These are phyloP conservation scores for Ensete glaucum DNA, from an alignment of 176 grass and related monocot genomes.

Conservation along the genomic window DNA sequence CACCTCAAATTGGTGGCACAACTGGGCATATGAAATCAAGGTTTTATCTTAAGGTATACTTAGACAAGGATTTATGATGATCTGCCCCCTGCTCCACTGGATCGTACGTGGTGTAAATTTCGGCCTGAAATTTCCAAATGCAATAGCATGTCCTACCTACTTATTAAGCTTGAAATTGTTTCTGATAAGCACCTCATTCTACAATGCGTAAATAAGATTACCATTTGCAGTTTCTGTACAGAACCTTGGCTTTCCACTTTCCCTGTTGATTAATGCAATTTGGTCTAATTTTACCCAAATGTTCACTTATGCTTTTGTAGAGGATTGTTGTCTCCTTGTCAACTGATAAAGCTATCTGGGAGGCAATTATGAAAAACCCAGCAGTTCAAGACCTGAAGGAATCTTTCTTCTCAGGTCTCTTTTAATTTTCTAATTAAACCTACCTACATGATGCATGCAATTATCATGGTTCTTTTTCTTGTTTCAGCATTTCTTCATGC, in stretches of 20 bases:
- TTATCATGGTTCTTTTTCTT: neutral
- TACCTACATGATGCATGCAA: neutral
- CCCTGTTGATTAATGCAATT: neutral
- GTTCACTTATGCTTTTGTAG: slow-evolving; percentile 28
- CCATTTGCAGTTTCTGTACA: neutral
- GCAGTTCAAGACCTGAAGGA: slow-evolving; percentile 78
- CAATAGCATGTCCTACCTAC: neutral
- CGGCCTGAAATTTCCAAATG: neutral
- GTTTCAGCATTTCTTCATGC: no score
- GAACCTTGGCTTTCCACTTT: neutral
- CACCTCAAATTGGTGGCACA: no score
- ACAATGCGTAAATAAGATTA: neutral
- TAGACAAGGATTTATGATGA: no score
- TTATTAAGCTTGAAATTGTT: neutral
- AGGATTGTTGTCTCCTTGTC: slow-evolving; percentile 87
- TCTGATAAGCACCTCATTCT: neutral
- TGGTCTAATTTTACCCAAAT: neutral
- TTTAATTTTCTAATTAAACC: neutral
- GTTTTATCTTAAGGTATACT: no score
- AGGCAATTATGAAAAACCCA: slow-evolving; percentile 84
- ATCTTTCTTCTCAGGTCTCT: slow-evolving; percentile 50
- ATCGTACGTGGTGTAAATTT: no score
- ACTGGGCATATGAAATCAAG: no score
- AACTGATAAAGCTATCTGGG: slow-evolving; percentile 78
- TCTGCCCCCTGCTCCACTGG: no score